Conservation (phyloP, 768 basidiomycete genomes). For the Termitomyces sp. region DNA sequence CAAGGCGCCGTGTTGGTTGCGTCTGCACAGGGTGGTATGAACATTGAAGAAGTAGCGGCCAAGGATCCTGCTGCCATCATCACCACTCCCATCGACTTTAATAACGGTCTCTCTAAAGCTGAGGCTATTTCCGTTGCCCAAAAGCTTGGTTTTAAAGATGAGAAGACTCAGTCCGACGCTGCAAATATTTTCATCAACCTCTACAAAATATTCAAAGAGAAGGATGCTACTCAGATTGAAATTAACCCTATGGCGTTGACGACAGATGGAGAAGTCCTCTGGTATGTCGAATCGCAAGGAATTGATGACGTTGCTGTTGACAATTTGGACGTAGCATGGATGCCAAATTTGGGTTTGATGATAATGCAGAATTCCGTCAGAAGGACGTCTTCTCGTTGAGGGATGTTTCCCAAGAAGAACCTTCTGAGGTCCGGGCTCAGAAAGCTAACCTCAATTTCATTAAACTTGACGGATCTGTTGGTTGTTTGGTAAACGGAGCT, state of each 20-base stretch:
- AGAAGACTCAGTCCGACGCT: slow-evolving; percentile 71
- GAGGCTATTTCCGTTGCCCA: slow-evolving; percentile 77
- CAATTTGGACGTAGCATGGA: slow-evolving; percentile 74
- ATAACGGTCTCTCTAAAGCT: slow-evolving; percentile 69
- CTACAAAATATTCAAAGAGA: slow-evolving; percentile 96
- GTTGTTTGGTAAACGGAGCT: slow-evolving; percentile 97
- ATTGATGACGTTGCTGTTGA: not conserved
- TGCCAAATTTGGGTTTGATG: slow-evolving; percentile 99
- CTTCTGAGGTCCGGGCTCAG: slow-evolving; percentile 97
- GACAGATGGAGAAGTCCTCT: slow-evolving; percentile 86
- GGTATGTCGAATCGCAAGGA: slow-evolving; percentile 38
- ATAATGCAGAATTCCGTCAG: slow-evolving; percentile 98
- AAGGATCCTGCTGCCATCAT: slow-evolving; percentile 94
- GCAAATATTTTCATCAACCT: slow-evolving; percentile 92
- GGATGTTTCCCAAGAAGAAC: slow-evolving; percentile 92
- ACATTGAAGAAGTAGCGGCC: slow-evolving; percentile 98
- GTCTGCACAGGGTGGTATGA: slow-evolving; percentile 97
- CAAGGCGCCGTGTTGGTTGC: slow-evolving; percentile 91
- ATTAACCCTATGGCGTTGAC: slow-evolving; percentile 98
- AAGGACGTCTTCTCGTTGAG: slow-evolving; percentile 83
- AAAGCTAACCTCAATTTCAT: slow-evolving; percentile 97
- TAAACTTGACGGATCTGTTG: slow-evolving; percentile 96
- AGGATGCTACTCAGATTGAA: slow-evolving; percentile 99
- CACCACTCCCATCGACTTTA: slow-evolving; percentile 85
- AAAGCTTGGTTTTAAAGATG: slow-evolving; percentile 83